Percentiles rank a stretch among this genome's conserved stretches.
Conservation (phyloP, 208 protist genomes). For the Crithidia fasciculata region DNA sequence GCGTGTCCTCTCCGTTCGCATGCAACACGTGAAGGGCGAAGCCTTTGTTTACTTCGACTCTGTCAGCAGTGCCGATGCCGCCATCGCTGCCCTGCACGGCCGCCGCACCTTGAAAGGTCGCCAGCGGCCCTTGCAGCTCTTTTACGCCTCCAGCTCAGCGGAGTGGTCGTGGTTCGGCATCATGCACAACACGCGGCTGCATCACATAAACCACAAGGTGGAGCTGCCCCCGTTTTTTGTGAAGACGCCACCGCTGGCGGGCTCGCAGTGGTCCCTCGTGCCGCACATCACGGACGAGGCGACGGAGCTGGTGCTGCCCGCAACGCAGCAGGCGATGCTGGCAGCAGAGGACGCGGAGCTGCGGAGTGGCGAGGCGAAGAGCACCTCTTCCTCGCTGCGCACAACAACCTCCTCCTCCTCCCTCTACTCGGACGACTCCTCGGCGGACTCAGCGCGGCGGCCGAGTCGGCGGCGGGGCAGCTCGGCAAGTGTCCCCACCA, state of each 20-base stretch:
- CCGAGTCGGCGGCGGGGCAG: not conserved
- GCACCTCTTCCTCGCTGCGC: constrained; percentile 4
- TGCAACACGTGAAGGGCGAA: constrained; percentile 10
- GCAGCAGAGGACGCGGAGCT: not conserved
- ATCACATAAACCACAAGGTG: constrained; percentile 9
- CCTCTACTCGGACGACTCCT: constrained; percentile 8
- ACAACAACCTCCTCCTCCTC: constrained; percentile 10
- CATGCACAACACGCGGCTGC: constrained; percentile 14
- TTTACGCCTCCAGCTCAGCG: constrained; percentile 6
- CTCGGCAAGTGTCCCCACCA: not conserved
- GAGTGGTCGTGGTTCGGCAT: constrained; percentile 17
- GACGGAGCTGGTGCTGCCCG: constrained; percentile 8
- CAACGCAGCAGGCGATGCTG: constrained; percentile 1
- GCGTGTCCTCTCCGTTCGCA: not conserved
- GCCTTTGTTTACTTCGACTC: constrained; percentile 14
- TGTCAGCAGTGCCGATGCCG: constrained; percentile 2
- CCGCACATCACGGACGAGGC: not conserved
- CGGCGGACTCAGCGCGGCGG: not conserved
- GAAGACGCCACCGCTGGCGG: not conserved
- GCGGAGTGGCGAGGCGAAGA: not conserved
- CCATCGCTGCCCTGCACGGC: constrained; percentile 10
- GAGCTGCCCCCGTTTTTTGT: constrained; percentile 11
- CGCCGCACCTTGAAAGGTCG: constrained; percentile 4
- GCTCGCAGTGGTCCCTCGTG: constrained; percentile 3
- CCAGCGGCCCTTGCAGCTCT: constrained; percentile 8